Conservation (phyloP, 2,329 filamentous ascomycete species). For the Dryadomyces quercus-mongolicae region DNA sequence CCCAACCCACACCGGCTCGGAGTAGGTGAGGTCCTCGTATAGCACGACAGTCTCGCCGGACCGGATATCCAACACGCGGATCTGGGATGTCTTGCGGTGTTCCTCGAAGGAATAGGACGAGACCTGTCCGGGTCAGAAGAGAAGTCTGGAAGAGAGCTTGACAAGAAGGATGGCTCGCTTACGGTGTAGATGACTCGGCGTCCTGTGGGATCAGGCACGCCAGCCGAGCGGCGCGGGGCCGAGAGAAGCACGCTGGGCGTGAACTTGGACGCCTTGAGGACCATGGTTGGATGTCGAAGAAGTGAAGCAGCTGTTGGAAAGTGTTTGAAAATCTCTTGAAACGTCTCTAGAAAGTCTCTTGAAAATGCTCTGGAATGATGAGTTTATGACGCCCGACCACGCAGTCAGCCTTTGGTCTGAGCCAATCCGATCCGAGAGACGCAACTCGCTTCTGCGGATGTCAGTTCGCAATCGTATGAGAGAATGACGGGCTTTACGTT, state of each 20-base stretch:
- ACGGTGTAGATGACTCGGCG: slow-evolving; percentile 54
- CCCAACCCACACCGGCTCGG: slow-evolving; percentile 66
- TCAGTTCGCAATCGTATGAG: too few relatives aligned
- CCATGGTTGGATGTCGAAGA: slow-evolving; percentile 39
- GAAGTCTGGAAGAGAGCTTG: neutral
- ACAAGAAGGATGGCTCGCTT: slow-evolving; percentile 13
- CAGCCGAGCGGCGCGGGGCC: slow-evolving; percentile 59
- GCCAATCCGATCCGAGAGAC: too few relatives aligned
- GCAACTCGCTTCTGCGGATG: too few relatives aligned
- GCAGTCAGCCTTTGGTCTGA: too few relatives aligned
- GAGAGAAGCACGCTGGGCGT: slow-evolving; percentile 67
- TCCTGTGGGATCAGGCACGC: slow-evolving; percentile 56
- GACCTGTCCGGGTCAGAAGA: slow-evolving; percentile 24
- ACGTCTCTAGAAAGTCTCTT: neutral
- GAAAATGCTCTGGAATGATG: neutral
- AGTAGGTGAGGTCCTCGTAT: slow-evolving; percentile 50
- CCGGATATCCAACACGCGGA: slow-evolving; percentile 55
- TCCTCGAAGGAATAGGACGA: slow-evolving; percentile 71
- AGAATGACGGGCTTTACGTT: too few relatives aligned
- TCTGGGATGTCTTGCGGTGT: slow-evolving; percentile 57
- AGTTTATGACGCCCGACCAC: too few relatives aligned
- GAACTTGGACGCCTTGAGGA: slow-evolving; percentile 56
- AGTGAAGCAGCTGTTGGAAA: neutral
- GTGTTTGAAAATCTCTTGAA: neutral
- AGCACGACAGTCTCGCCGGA: slow-evolving; percentile 54